phyloP scores from a whole-genome alignment of 768 basidiomycete genomes.

The Russula griseocarnosa region DNA sequence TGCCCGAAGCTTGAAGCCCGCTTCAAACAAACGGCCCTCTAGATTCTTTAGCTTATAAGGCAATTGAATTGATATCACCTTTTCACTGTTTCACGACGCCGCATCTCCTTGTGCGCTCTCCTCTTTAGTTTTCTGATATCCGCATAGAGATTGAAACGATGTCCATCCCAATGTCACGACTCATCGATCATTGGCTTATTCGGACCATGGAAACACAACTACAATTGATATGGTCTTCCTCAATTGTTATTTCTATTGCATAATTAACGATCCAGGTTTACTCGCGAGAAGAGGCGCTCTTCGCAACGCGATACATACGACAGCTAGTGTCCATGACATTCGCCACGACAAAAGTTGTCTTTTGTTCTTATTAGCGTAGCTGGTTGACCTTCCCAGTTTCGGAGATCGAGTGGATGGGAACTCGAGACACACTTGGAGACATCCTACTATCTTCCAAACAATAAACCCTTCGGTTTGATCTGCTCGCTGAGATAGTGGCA shows the following conservation, averaged over 20 bases:
- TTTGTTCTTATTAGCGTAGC: not conserved
- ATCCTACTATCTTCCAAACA: not conserved
- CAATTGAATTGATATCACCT: not conserved
- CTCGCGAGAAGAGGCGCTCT: not conserved
- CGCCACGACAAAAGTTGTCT: not conserved
- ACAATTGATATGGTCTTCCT: not conserved
- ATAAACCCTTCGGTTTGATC: not conserved
- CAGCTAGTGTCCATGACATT: not conserved
- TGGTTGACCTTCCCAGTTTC: not conserved
- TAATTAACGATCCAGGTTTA: not conserved
- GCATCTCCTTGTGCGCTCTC: not conserved
- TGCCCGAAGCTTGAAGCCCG: not conserved
- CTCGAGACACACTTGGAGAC: not conserved
- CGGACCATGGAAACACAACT: not conserved
- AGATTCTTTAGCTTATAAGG: not conserved
- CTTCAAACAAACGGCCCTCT: too few relatives aligned
- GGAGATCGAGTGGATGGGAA: not conserved
- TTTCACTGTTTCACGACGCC: not conserved
- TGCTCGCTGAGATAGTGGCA: not conserved
- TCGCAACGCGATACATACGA: not conserved
- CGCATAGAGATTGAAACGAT: not conserved
- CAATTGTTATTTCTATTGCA: not conserved
- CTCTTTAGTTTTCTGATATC: not conserved
- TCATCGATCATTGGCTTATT: not conserved
- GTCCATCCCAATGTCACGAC: not conserved